Base-by-base conservation (phyloP, 2,329 filamentous ascomycete species). In the Didymella sp. region DNA sequence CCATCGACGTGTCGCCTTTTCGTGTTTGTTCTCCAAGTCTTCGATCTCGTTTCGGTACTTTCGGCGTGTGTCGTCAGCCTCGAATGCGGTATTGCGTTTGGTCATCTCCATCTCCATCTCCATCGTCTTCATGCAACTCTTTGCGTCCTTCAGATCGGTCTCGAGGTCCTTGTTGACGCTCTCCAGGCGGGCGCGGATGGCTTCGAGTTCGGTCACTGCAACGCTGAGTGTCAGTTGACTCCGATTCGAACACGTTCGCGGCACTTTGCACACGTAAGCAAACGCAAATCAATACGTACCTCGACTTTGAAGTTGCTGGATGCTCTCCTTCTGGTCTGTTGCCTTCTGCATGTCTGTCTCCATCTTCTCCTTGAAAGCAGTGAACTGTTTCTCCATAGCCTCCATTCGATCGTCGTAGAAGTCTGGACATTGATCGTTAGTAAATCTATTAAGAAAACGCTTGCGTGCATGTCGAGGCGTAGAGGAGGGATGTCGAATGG, bases 341-440 rank as follows among this genome's bases (percentile, higher is more conserved):
- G 86, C 87, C 51, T 91, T 87, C 37, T 83, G 84, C 11, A 89
- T 83, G 21, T 89, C 87, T 28, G 84, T 83, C 56, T 87, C 86
- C 71, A 97, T 86, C 61, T 89, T 88, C 56, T 88, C 83, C 69
- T 89, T 89, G 60, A 98, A 81, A 57, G 84, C 81, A 44, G 84
- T 83, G 71, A 92, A 92, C 68, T 94, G 82, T 81, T 68, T 70
- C 48, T 96, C 91, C 78, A 97, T 88, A 58, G 87, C 84, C 61
- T 88, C 87, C 64, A 97, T 84, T 62, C 89, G 87, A 59, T 85
- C 85, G 67, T 92, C 88, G 73, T 97, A 92, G 84, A 89, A 94
- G 69, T 85, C 89, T 91, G 84, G 80, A 73, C 75, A 72, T 77
- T 80, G 82, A 63, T 84, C 78, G 83, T 91, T 89, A 87, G 92